phyloP scores from a whole-genome alignment of 192 early-diverging fungal species.

The Spizellomyces punctatus region DNA sequence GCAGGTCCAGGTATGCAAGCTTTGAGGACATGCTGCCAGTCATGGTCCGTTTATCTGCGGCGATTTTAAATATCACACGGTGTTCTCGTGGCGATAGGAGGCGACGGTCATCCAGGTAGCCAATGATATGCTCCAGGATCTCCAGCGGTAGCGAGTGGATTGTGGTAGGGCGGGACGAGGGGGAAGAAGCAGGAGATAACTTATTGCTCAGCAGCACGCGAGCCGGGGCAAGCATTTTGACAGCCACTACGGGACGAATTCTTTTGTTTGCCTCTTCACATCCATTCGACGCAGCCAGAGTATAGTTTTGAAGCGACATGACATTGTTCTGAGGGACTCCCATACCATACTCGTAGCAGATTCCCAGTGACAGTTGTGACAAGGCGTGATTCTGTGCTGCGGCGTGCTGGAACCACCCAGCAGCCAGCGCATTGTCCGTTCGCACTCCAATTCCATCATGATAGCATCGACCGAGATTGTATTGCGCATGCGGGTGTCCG shows the following conservation, averaged over 20 bases:
- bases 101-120: slow-evolving; percentile 3
- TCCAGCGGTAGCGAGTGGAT: slow-evolving; percentile 17
- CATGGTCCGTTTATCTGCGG: not conserved
- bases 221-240: slow-evolving; percentile 30
- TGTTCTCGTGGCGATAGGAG: not conserved
- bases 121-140: slow-evolving; percentile 24
- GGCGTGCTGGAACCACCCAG: slow-evolving; percentile 48
- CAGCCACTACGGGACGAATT: slow-evolving; percentile 22
- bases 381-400: slow-evolving; percentile 48
- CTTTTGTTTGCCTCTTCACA: slow-evolving; percentile 37
- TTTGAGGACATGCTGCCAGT: not conserved
- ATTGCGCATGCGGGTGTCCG: slow-evolving; percentile 58
- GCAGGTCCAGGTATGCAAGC: not conserved
- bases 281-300: slow-evolving; percentile 37
- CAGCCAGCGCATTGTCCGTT: slow-evolving; percentile 42
- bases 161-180: slow-evolving; percentile 6
- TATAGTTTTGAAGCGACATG: slow-evolving; percentile 50
- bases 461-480: slow-evolving; percentile 56
- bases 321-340: slow-evolving; percentile 59
- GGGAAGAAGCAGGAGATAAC: slow-evolving; percentile 12
- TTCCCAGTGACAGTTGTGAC: slow-evolving; percentile 63
- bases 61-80: slow-evolving; percentile 10
- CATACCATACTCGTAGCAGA: slow-evolving; percentile 77
- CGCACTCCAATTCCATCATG: slow-evolving; percentile 55
- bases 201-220: slow-evolving; percentile 28